A percentile compares a stretch with the other conserved stretches of the same genome.
Evolutionary conservation across 1,284 basidiomycete genomes (phyloP).

Genomic region (Moesziomyces sp.): DNA sequence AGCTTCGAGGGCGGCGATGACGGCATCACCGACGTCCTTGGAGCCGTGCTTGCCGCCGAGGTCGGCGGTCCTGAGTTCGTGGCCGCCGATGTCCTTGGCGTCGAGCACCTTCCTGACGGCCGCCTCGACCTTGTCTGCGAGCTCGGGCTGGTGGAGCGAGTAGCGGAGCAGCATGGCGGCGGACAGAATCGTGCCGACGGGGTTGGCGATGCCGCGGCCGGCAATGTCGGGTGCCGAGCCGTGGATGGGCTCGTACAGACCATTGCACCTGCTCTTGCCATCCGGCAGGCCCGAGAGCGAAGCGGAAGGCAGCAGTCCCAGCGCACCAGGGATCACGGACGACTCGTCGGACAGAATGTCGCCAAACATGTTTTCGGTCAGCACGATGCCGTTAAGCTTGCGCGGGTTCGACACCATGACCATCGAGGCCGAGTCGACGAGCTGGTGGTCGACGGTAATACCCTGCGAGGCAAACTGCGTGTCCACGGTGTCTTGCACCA

Average conservation of each 20-base stretch:
- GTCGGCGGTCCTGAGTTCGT: slow-evolving; percentile 85
- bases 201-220: slow-evolving; percentile 93
- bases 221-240: slow-evolving; percentile 89
- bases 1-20: slow-evolving; percentile 80
- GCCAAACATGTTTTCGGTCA: slow-evolving; percentile 68
- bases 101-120: slow-evolving; percentile 92
- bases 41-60: slow-evolving; percentile 83
- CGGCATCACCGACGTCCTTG: slow-evolving; percentile 82
- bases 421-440: slow-evolving; percentile 98
- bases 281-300: slow-evolving; percentile 91
- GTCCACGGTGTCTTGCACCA: slow-evolving; percentile 65
- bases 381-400: slow-evolving; percentile 88
- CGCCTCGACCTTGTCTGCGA: slow-evolving; percentile 84
- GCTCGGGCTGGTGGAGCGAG: slow-evolving; percentile 81
- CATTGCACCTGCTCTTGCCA: slow-evolving; percentile 75
- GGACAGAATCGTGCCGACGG: slow-evolving; percentile 95
- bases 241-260: slow-evolving; percentile 92
- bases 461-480: slow-evolving; percentile 56
- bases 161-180: slow-evolving; percentile 94
- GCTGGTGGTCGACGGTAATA: slow-evolving; percentile 72
- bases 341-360: slow-evolving; percentile 91
- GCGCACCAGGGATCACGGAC: slow-evolving; percentile 96
- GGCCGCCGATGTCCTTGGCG: slow-evolving; percentile 76
- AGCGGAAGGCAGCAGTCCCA: slow-evolving; percentile 94
- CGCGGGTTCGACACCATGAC: slow-evolving; percentile 89